Percentiles rank a stretch among this genome's conserved stretches.
These are phyloP conservation scores for Coemansia sp. DNA, from an alignment of 192 early-diverging fungal genomes.

Conservation along the genomic window DNA sequence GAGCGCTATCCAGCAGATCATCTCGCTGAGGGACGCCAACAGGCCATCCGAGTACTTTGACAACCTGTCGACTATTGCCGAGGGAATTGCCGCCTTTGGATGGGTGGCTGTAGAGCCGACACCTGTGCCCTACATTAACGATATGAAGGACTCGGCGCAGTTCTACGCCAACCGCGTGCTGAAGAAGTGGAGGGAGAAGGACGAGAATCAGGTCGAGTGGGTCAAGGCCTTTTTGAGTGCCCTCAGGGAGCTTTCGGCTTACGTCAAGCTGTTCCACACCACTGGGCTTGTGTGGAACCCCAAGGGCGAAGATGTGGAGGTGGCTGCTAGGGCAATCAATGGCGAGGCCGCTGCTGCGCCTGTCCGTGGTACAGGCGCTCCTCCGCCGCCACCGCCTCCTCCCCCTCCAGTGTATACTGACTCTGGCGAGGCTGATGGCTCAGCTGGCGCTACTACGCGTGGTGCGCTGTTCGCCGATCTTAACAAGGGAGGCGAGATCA, in stretches of 20 bases:
- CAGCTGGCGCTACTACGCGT: constrained; percentile 18
- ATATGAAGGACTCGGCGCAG: constrained; percentile 88
- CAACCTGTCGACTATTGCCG: constrained; percentile 81
- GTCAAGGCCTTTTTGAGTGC: constrained; percentile 67
- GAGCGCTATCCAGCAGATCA: constrained; percentile 61
- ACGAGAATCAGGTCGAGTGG: constrained; percentile 83
- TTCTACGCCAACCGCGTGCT: constrained; percentile 91
- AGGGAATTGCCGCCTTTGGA: constrained; percentile 86
- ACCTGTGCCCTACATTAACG: constrained; percentile 82
- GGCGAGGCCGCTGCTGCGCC: constrained; percentile 38
- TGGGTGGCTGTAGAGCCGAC: constrained; percentile 90
- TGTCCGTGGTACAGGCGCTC: constrained; percentile 36
- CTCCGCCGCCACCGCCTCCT: constrained; percentile 60
- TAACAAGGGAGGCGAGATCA: constrained; percentile 74
- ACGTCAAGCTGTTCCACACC: constrained; percentile 85
- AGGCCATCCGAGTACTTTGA: constrained; percentile 70
- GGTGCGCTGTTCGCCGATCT: constrained; percentile 80
- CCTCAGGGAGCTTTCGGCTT: constrained; percentile 73
- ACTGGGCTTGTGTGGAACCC: constrained; percentile 94
- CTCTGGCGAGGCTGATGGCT: not conserved
- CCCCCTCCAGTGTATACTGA: constrained; percentile 42
- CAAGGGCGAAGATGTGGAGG: constrained; percentile 58
- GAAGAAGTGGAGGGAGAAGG: constrained; percentile 88
- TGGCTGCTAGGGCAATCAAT: constrained; percentile 35
- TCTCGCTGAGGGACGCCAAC: constrained; percentile 75